Base-by-base conservation (phyloP, 352 stramenopile genomes). In the Globisporangium cystogenes region DNA sequence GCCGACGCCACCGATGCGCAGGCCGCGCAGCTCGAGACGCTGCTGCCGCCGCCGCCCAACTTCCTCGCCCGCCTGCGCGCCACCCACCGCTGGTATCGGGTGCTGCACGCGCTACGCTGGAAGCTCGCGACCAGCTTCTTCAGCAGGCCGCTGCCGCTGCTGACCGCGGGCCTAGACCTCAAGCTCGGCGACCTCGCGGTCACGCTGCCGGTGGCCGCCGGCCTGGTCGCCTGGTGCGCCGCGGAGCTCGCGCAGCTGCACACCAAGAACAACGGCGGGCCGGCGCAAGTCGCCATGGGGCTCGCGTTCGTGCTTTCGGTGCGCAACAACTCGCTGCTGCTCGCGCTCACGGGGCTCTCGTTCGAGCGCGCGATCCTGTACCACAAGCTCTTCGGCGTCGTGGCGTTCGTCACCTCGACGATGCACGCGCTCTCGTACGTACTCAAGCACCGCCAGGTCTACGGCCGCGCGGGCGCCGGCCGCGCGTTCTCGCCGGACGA, bases 291-390 rank as follows among this genome's bases (percentile, higher is more conserved):
- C 45, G 59, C 61, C 10, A 55, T 85, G 33, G 41, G 74, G 16
- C 5, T 78, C 20, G 60, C 72, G 4, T 78, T 82, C 49, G 53
- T 67, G 7, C 50, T 85, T 0, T 59, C 69, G 0, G 57, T 85
- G 4, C 68, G 74, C 39, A 82, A 86, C 57, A 82, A 85, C 47
- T 69, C 65, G 26, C 53, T 71, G 26, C 60, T 85, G 15, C 52
- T 78, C n/a, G 33, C 45, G 7, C 24, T 70, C 31, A 81, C 69
- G 4, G 74, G 70, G 1, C 60, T 85, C 18, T 67, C 74, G 3
- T 85, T 76, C 49, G 74, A 85, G 40, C 71, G 74, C 4, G 67
- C 55, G 45, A 44, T 85, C 18, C 64, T 78, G 18, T 82, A 82
- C 58, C 74, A 82, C 63, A 80, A 76, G 44, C 35, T 76, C 7